Percentiles rank a stretch among this genome's conserved stretches.
phyloP scores from a whole-genome alignment of 768 basidiomycete species.

The Holtermannia corniformis region DNA sequence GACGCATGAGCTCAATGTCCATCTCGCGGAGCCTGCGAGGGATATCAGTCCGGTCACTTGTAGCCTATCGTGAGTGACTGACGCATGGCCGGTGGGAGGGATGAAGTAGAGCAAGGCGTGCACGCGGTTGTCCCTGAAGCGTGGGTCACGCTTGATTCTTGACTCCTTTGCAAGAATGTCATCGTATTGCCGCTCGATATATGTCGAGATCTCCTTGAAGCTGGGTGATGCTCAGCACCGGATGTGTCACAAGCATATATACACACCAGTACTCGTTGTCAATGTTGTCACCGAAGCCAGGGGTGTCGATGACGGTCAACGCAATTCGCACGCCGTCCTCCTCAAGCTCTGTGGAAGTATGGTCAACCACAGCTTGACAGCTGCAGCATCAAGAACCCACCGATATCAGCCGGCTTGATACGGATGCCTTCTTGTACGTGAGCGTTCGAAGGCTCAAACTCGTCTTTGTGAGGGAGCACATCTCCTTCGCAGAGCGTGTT shows the following conservation, averaged over 20 bases:
- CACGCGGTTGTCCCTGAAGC: constrained; percentile 95
- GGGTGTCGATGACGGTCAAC: constrained; percentile 95
- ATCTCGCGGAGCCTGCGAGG: constrained; percentile 74
- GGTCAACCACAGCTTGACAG: not conserved
- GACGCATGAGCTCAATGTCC: constrained; percentile 98
- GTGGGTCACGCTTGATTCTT: constrained; percentile 97
- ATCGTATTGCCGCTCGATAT: constrained; percentile 97
- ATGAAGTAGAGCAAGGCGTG: constrained; percentile 97
- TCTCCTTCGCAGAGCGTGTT: constrained; percentile 98
- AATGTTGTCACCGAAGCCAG: constrained; percentile 97
- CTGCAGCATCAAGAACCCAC: constrained; percentile 48
- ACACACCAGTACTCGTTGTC: constrained; percentile 96
- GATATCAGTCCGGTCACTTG: not conserved
- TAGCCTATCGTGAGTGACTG: constrained; percentile 4
- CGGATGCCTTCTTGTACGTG: constrained; percentile 89
- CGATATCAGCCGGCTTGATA: constrained; percentile 90
- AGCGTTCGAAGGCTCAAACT: constrained; percentile 62
- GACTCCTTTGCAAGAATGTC: constrained; percentile 98
- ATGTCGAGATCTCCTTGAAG: constrained; percentile 91
- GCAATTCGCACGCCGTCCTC: constrained; percentile 98
- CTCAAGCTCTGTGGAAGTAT: constrained; percentile 65
- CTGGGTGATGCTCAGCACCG: constrained; percentile 46
- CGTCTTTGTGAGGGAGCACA: constrained; percentile 69
- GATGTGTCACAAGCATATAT: no score
- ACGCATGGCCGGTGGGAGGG: constrained; percentile 56